Conservation (phyloP, 78 protist genomes). For the Chrysochromulina tobinii region DNA sequence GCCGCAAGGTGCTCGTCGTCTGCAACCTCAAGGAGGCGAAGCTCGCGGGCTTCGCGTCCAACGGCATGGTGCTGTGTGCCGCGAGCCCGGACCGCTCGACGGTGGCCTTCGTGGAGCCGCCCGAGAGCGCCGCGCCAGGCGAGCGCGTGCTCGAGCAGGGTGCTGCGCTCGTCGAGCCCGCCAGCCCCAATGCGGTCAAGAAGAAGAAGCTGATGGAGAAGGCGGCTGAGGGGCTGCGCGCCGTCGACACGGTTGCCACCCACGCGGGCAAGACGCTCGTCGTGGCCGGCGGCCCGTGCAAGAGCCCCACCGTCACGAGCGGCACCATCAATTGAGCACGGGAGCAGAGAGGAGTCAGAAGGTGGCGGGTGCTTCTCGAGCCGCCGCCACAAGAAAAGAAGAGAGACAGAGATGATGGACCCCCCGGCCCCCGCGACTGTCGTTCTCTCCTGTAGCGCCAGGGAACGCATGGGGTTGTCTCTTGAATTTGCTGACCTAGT, state of each 20-base stretch:
- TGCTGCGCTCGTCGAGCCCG: not conserved
- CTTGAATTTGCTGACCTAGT: no score
- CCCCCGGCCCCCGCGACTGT: no score
- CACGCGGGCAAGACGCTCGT: not conserved
- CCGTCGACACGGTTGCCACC: not conserved
- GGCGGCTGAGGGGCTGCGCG: not conserved
- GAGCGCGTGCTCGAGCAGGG: not conserved
- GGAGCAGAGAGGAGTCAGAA: no score
- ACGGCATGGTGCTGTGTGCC: conserved; percentile 21
- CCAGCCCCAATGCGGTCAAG: not conserved
- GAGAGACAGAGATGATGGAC: no score
- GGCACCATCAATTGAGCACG: conserved; percentile 8
- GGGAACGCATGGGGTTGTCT: no score
- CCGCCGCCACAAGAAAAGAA: no score
- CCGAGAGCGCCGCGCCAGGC: not conserved
- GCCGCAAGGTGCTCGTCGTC: not conserved
- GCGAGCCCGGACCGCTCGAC: not conserved
- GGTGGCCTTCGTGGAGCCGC: conserved; percentile 29
- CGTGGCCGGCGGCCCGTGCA: not conserved
- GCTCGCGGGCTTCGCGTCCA: conserved; percentile 3
- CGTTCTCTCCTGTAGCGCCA: no score
- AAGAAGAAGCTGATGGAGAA: conserved; percentile 7
- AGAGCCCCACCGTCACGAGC: not conserved
- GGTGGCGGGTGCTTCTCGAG: no score
- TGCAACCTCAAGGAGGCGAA: conserved; percentile 13